A percentile compares a stretch with the other conserved stretches of the same genome.
Conservation (phyloP, 306 rosid species). For the Pterocarpus santalinus region DNA sequence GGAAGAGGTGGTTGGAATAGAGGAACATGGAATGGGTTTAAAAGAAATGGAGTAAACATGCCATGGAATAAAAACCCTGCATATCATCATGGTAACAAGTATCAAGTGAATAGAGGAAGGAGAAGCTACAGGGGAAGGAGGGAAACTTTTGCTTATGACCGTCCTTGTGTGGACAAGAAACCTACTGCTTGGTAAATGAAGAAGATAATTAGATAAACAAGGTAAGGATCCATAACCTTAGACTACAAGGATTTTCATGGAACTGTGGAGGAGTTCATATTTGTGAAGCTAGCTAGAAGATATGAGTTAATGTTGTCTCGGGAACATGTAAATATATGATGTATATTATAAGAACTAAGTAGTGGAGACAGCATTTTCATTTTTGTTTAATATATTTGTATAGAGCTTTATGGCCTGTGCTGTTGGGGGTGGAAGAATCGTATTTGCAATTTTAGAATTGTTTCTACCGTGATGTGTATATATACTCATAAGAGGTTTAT, state of each 20-base stretch:
- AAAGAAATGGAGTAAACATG: constrained; percentile 31
- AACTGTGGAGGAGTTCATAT: neutral
- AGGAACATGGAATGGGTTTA: constrained; percentile 40
- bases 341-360: constrained; percentile 4
- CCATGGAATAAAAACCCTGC: constrained; percentile 51
- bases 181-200: constrained; percentile 36
- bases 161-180: neutral
- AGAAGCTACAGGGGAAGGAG: constrained; percentile 48
- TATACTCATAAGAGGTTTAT: neutral
- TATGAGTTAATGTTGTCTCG: neutral
- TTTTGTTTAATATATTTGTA: neutral
- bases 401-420: neutral
- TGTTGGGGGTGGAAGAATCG: constrained; percentile 6
- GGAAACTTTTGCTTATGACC: constrained; percentile 45
- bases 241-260: constrained; percentile 31
- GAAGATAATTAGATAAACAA: neutral
- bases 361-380: constrained; percentile 14
- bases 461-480: no score
- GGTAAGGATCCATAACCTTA: neutral
- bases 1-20: constrained; percentile 42
- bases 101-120: constrained; percentile 51
- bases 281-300: no score
- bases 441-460: neutral
- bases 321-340: neutral
- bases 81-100: constrained; percentile 42